Conservation (phyloP, 1,139 yeast species). For the Yamadazyma songkhlaensis region DNA sequence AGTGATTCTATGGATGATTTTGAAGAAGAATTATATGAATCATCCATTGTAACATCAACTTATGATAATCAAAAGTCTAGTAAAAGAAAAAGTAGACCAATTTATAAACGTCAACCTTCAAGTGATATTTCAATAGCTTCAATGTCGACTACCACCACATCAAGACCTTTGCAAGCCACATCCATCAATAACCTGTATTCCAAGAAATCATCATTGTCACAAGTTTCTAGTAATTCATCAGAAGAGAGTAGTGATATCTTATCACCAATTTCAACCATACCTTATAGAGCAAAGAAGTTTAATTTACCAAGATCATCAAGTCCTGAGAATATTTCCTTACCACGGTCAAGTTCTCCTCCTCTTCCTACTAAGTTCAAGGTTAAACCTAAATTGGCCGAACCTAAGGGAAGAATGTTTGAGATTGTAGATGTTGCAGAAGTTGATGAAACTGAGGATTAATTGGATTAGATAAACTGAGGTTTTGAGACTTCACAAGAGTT, state of each 20-base stretch:
- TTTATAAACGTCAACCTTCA: conserved; percentile 30
- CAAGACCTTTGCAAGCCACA: conserved; percentile 7
- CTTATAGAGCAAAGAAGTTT: conserved; percentile 2
- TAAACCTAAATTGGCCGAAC: background rate
- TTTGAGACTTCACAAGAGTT: no score
- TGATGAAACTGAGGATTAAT: conserved; percentile 12
- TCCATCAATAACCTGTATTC: conserved; percentile 12
- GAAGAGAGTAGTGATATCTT: conserved; percentile 28
- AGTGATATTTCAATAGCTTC: conserved; percentile 40
- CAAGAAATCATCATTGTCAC: conserved; percentile 30
- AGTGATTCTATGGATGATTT: conserved; percentile 47
- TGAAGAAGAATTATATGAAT: conserved; percentile 28
- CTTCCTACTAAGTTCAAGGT: conserved; percentile 21
- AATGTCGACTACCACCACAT: conserved; percentile 28
- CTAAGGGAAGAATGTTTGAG: conserved; percentile 9
- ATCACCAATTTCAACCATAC: conserved; percentile 4
- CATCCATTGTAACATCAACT: conserved; percentile 14
- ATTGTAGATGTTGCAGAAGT: conserved; percentile 22
- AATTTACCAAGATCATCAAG: conserved; percentile 2
- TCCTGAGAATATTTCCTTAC: conserved; percentile 6
- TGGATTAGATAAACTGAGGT: no score
- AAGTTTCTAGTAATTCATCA: conserved; percentile 39
- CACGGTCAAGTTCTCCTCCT: conserved; percentile 37
- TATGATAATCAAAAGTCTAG: conserved; percentile 8
- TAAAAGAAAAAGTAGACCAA: conserved; percentile 25